Percentiles rank a stretch among this genome's conserved stretches.
phyloP scores from a whole-genome alignment of 139 green algal genomes.

The Auxenochlorella pyrenoidosa region DNA sequence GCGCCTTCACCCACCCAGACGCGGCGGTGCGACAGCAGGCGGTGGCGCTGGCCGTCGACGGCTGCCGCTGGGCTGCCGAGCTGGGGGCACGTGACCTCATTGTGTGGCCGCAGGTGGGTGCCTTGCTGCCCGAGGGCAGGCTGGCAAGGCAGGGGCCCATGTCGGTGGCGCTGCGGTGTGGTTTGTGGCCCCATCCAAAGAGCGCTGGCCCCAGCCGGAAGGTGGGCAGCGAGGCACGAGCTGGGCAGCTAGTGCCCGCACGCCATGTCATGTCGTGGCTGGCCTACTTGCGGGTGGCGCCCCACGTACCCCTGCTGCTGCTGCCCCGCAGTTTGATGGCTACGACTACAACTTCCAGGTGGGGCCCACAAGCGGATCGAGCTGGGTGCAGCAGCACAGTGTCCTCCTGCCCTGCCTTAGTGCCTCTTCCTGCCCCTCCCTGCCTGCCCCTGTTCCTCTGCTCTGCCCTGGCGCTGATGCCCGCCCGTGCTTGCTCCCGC shows the following conservation, averaged over 20 bases:
- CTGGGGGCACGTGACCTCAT: conserved; percentile 62
- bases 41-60: conserved; percentile 48
- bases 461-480: neutral
- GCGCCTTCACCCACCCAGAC: conserved; percentile 64
- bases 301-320: neutral
- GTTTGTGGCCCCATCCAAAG: no score
- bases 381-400: neutral
- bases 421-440: neutral
- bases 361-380: no score
- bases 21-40: conserved; percentile 28
- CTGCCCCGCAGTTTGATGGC: conserved; percentile 66
- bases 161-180: no score
- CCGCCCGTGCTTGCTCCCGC: no score
- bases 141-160: no score
- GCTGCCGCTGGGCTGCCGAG: conserved; percentile 53
- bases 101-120: conserved; percentile 6
- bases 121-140: no score
- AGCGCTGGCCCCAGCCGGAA: no score
- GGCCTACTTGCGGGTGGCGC: no score
- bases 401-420: neutral
- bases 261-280: no score
- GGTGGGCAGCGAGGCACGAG: no score
- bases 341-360: conserved; percentile 70
- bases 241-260: no score
- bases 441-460: neutral